Percentiles rank a stretch among this genome's conserved stretches.
Evolutionary conservation across 140 eudicot genomes (phyloP).

Genomic region (Cichorium intybus): DNA sequence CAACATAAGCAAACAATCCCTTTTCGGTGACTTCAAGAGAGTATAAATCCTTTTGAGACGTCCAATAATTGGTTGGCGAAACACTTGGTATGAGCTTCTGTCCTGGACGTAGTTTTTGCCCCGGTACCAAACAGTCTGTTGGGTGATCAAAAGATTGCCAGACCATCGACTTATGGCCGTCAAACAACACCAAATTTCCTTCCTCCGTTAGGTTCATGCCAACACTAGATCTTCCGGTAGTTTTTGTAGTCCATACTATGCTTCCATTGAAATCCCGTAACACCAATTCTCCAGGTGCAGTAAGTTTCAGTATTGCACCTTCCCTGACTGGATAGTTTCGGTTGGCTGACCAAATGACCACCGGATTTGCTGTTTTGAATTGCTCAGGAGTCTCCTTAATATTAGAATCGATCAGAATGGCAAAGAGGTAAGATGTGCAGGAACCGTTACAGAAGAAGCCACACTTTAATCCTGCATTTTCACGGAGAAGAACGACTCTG

Average conservation of each 20-base stretch:
- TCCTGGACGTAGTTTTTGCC: conserved; percentile 25
- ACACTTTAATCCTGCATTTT: neutral
- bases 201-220: conserved; percentile 26
- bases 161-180: neutral
- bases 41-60: neutral
- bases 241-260: conserved; percentile 31
- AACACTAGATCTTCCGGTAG: conserved; percentile 14
- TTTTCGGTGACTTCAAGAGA: conserved; percentile 7
- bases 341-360: conserved; percentile 42
- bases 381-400: conserved; percentile 3
- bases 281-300: conserved; percentile 31
- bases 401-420: neutral
- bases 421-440: conserved; percentile 8
- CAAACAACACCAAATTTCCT: conserved; percentile 28
- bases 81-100: conserved; percentile 23
- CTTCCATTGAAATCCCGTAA: conserved; percentile 29
- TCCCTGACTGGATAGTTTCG: conserved; percentile 18
- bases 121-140: conserved; percentile 23
- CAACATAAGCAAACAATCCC: conserved; percentile 18
- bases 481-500: neutral
- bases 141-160: conserved; percentile 28
- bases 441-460: conserved; percentile 10
- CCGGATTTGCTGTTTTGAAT: conserved; percentile 6
- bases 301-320: conserved; percentile 25
- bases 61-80: conserved; percentile 14